Evolutionary conservation across 805 yeast species (phyloP).

Genomic region (Lipomyces yamadae): DNA sequence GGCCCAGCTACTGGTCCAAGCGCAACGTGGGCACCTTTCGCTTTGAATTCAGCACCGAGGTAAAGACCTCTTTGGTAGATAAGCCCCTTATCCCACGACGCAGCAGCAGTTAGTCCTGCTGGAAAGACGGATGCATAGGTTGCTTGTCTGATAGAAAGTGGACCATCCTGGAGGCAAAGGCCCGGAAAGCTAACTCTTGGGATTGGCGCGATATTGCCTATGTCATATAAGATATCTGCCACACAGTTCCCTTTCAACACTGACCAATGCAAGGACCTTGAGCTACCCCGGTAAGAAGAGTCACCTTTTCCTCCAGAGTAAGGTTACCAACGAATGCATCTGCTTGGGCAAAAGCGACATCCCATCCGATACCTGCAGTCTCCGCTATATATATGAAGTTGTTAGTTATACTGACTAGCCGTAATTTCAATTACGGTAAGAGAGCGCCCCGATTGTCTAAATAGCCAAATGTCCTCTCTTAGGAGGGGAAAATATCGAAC

Average conservation of each 20-base stretch:
- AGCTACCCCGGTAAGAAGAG: conserved; percentile 64
- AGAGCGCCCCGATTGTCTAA: neutral
- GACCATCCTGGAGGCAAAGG: conserved; percentile 65
- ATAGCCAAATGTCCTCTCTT: too few relatives aligned
- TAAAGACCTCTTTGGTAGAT: conserved; percentile 59
- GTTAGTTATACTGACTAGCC: neutral
- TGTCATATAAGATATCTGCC: neutral
- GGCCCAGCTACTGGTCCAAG: conserved; percentile 64
- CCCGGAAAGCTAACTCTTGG: conserved; percentile 59
- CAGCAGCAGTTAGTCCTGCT: conserved; percentile 60
- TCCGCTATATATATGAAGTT: neutral
- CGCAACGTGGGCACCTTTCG: conserved; percentile 8
- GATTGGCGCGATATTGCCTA: conserved; percentile 62
- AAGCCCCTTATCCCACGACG: conserved; percentile 60
- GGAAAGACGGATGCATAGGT: conserved; percentile 62
- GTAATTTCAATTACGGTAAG: too few relatives aligned
- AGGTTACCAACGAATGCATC: conserved; percentile 59
- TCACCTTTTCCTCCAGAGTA: conserved; percentile 64
- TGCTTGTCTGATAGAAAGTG: conserved; percentile 61
- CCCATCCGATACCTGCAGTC: conserved; percentile 49
- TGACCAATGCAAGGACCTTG: conserved; percentile 57
- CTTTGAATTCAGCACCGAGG: conserved; percentile 58
- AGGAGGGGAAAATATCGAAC: neutral
- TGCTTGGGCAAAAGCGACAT: conserved; percentile 60
- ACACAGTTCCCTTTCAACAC: neutral